Evolutionary conservation across 2,329 filamentous ascomycete species (phyloP).

Genomic region (Verticillium longisporum): DNA sequence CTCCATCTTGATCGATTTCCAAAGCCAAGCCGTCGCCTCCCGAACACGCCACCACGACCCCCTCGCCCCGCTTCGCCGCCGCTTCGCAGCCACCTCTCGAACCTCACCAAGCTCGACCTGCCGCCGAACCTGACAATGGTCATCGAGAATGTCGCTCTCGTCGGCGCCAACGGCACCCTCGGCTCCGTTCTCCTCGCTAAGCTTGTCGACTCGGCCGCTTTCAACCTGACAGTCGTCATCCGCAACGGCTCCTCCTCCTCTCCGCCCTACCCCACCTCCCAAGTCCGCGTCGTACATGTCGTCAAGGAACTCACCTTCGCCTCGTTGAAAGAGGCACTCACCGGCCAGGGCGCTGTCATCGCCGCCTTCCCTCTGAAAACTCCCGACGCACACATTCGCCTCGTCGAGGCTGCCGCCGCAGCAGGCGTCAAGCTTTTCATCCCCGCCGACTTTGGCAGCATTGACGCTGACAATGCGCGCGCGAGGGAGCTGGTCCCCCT

Average conservation of each 20-base stretch:
- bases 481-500: conserved; percentile 28
- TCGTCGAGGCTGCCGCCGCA: conserved; percentile 27
- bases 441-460: conserved; percentile 33
- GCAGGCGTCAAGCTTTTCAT: conserved; percentile 28
- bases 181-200: conserved; percentile 23
- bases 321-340: conserved; percentile 21
- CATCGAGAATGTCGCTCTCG: conserved; percentile 26
- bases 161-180: conserved; percentile 30
- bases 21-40: neutral
- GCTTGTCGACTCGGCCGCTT: conserved; percentile 19
- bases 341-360: conserved; percentile 28
- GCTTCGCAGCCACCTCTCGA: neutral
- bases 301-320: conserved; percentile 21
- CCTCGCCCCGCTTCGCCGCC: neutral
- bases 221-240: conserved; percentile 24
- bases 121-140: conserved; percentile 12
- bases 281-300: conserved; percentile 16
- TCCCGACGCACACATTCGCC: conserved; percentile 22
- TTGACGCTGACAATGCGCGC: conserved; percentile 23
- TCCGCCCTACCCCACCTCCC: conserved; percentile 9
- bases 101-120: neutral
- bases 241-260: conserved; percentile 23
- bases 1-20: neutral
- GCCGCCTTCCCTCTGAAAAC: conserved; percentile 23
- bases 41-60: neutral